Evolutionary conservation across 176 grass and related monocot genomes (phyloP).

Genomic region (Bonia amplexicaulis): DNA sequence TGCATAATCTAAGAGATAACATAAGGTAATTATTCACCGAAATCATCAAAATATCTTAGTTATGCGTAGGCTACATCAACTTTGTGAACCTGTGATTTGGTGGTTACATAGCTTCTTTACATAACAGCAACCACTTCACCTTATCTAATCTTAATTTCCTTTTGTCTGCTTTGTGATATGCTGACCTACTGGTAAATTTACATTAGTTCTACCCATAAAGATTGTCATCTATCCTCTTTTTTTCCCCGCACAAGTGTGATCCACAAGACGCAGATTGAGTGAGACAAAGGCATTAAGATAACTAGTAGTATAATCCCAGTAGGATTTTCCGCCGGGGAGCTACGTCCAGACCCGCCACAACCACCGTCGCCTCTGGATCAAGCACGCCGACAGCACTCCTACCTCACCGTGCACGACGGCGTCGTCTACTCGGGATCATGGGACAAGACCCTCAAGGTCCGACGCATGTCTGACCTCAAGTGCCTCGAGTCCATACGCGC

Average conservation of each 20-base stretch:
- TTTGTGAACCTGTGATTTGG: not conserved
- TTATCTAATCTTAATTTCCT: not conserved
- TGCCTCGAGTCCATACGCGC: constrained; percentile 89
- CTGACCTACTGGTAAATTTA: constrained; percentile 11
- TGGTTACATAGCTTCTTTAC: not conserved
- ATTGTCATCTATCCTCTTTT: not conserved
- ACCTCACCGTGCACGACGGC: constrained; percentile 76
- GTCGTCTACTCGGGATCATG: constrained; percentile 68
- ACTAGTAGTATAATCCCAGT: not conserved
- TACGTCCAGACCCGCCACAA: constrained; percentile 60
- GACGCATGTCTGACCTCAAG: constrained; percentile 70
- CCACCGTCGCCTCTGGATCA: constrained; percentile 75
- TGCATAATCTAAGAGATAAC: too few relatives aligned
- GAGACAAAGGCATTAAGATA: constrained; percentile 1
- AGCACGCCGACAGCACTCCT: constrained; percentile 96
- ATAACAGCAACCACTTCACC: not conserved
- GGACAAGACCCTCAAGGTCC: constrained; percentile 92
- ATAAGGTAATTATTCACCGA: too few relatives aligned
- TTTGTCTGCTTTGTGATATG: not conserved
- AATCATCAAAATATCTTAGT: too few relatives aligned
- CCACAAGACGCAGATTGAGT: not conserved
- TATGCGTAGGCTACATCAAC: too few relatives aligned
- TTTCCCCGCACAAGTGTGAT: not conserved
- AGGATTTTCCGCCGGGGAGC: constrained; percentile 57
- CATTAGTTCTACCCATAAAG: not conserved